These are phyloP conservation scores for Diaporthe sp. DNA, from an alignment of 2,329 filamentous ascomycete species.

Conservation along the genomic window DNA sequence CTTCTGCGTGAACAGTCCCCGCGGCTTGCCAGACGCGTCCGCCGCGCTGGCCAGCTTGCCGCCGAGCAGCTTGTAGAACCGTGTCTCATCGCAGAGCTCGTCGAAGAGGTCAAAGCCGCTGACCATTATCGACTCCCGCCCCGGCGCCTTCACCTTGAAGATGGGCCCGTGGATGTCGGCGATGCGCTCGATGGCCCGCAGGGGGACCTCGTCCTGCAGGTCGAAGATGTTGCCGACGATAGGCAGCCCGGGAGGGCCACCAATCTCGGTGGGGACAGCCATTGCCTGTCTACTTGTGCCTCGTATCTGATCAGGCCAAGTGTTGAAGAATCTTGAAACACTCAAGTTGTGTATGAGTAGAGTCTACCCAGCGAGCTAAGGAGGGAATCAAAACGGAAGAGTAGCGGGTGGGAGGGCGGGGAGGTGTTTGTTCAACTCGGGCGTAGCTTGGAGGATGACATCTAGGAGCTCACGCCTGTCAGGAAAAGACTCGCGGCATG, in stretches of 20 bases:
- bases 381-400: background rate
- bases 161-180: slow-evolving; percentile 73
- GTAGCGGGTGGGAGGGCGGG: no score
- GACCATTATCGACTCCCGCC: slow-evolving; percentile 36
- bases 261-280: slow-evolving; percentile 6
- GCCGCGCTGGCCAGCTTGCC: slow-evolving; percentile 68
- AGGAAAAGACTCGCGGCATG: background rate
- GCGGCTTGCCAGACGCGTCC: slow-evolving; percentile 64
- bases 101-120: slow-evolving; percentile 60
- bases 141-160: slow-evolving; percentile 40
- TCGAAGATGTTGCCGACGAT: slow-evolving; percentile 76
- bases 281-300: background rate
- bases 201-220: slow-evolving; percentile 70
- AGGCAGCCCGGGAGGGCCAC: slow-evolving; percentile 70
- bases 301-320: background rate
- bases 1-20: slow-evolving; percentile 73
- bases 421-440: background rate
- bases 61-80: slow-evolving; percentile 71
- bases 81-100: slow-evolving; percentile 74
- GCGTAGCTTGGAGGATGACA: background rate
- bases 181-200: slow-evolving; percentile 68
- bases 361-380: background rate
- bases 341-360: background rate
- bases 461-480: background rate
- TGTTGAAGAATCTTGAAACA: background rate